phyloP scores from a whole-genome alignment of 441 rosid genomes.

The Iberis amara region DNA sequence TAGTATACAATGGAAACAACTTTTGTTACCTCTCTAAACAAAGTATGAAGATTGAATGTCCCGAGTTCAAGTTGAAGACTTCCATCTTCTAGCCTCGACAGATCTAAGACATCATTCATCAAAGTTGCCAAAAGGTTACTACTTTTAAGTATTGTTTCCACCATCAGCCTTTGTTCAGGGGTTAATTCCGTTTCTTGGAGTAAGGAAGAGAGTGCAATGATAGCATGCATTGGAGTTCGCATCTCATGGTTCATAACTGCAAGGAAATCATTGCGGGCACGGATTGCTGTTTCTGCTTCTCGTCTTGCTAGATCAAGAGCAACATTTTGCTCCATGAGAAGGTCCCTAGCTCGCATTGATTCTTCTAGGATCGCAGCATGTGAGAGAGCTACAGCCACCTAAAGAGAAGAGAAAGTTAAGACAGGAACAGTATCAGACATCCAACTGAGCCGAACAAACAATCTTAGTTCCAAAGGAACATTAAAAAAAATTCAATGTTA shows the following conservation, averaged over 20 bases:
- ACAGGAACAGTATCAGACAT: neutral
- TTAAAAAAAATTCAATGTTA: neutral
- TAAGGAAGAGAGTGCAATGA: conserved; percentile 88
- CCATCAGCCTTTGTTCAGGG: conserved; percentile 92
- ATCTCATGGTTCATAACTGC: conserved; percentile 99
- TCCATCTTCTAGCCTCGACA: conserved; percentile 97
- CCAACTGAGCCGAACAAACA: neutral
- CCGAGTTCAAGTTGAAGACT: conserved; percentile 80
- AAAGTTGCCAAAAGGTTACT: conserved; percentile 85
- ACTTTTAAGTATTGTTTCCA: conserved; percentile 89
- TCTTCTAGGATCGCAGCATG: conserved; percentile 97
- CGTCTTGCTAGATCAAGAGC: conserved; percentile 88
- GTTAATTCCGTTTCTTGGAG: conserved; percentile 95
- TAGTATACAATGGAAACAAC: neutral
- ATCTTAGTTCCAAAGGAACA: neutral
- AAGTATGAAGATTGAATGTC: conserved; percentile 60
- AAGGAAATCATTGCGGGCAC: conserved; percentile 94
- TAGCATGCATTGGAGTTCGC: conserved; percentile 98
- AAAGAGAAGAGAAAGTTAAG: conserved; percentile 8
- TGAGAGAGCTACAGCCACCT: conserved; percentile 98
- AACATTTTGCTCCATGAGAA: conserved; percentile 90
- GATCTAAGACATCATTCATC: conserved; percentile 93
- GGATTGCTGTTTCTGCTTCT: conserved; percentile 94
- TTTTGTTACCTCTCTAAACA: conserved; percentile 64
- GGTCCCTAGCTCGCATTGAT: conserved; percentile 97